Percentiles rank a stretch among this genome's conserved stretches.
These are phyloP conservation scores for Saksenaea vasiformis DNA, from an alignment of 371 early-diverging fungal genomes.

Conservation along the genomic window DNA sequence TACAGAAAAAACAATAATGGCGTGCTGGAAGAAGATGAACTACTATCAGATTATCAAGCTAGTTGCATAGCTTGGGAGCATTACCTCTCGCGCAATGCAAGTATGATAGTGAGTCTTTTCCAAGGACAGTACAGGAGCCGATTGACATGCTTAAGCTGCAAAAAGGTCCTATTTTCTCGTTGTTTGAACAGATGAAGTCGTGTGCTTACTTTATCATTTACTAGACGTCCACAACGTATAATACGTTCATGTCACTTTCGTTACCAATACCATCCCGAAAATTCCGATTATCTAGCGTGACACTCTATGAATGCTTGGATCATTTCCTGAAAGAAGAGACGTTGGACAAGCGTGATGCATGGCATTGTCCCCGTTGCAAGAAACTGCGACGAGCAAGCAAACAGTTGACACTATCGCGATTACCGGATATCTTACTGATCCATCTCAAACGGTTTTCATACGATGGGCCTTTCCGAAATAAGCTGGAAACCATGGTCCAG, in stretches of 20 bases:
- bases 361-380: constrained; percentile 81
- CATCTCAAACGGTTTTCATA: constrained; percentile 87
- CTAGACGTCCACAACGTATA: constrained; percentile 54
- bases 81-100: constrained; percentile 73
- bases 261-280: constrained; percentile 72
- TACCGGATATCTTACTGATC: constrained; percentile 80
- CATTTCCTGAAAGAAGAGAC: constrained; percentile 74
- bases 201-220: background rate
- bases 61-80: constrained; percentile 73
- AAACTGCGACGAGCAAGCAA: constrained; percentile 67
- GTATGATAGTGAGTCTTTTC: constrained; percentile 86
- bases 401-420: constrained; percentile 62
- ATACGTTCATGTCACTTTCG: constrained; percentile 83
- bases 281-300: constrained; percentile 25
- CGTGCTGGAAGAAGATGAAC: constrained; percentile 21
- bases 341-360: constrained; percentile 81
- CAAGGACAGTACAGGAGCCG: constrained; percentile 81
- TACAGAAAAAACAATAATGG: constrained; percentile 12
- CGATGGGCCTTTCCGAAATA: constrained; percentile 84
- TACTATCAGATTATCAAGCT: constrained; percentile 44
- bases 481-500: constrained; percentile 78
- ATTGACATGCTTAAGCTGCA: constrained; percentile 80
- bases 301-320: constrained; percentile 73
- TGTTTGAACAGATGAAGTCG: background rate
- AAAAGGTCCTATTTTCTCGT: constrained; percentile 42